Evolutionary conservation across 805 yeast species (phyloP).

Genomic region (Candida dajiaensis): DNA sequence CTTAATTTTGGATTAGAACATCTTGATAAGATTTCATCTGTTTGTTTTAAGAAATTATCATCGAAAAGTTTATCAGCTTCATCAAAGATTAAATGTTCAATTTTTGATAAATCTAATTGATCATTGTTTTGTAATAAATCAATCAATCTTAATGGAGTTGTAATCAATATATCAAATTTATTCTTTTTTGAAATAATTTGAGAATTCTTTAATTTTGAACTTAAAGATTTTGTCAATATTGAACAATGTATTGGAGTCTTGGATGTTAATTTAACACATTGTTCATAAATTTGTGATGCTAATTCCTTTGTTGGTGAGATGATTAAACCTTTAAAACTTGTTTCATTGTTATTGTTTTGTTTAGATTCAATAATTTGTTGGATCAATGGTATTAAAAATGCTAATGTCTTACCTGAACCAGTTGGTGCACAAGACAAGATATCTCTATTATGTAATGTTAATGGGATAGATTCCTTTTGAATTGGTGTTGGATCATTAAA

Average conservation of each 20-base stretch:
- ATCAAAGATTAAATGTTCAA: constrained; percentile 80
- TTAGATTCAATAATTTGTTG: constrained; percentile 37
- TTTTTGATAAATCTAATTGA: constrained; percentile 51
- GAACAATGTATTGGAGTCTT: constrained; percentile 46
- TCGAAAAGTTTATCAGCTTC: constrained; percentile 96
- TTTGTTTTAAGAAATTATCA: constrained; percentile 79
- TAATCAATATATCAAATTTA: constrained; percentile 72
- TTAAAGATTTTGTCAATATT: constrained; percentile 64
- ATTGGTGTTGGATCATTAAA: constrained; percentile 89
- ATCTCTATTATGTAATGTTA: constrained; percentile 63
- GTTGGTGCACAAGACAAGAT: constrained; percentile 95
- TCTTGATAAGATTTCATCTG: constrained; percentile 70
- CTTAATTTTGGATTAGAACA: constrained; percentile 35
- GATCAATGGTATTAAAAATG: constrained; percentile 78
- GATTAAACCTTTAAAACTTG: constrained; percentile 66
- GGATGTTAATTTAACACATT: constrained; percentile 50
- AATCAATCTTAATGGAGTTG: constrained; percentile 86
- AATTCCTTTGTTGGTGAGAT: constrained; percentile 94
- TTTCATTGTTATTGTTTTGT: constrained; percentile 3
- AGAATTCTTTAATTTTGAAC: constrained; percentile 54
- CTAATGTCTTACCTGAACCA: constrained; percentile 95
- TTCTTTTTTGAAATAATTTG: constrained; percentile 41
- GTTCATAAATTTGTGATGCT: constrained; percentile 77
- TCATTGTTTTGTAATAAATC: constrained; percentile 60
- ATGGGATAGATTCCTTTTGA: constrained; percentile 86